These are phyloP conservation scores for Lachancea meyersii DNA, from an alignment of 805 yeast species.

Conservation along the genomic window DNA sequence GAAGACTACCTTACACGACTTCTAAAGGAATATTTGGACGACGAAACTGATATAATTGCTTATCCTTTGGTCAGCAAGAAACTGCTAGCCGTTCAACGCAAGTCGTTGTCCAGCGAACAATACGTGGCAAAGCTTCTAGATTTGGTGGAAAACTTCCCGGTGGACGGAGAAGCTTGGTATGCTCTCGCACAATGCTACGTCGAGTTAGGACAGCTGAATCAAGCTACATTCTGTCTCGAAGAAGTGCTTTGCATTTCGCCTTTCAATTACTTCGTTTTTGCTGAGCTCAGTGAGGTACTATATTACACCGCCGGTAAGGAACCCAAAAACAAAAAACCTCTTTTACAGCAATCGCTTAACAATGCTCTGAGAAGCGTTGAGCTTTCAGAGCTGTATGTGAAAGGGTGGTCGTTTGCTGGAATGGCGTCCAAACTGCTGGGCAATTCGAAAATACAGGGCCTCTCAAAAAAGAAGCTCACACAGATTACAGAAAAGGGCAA, in stretches of 20 bases:
- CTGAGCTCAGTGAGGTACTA: slow-evolving; percentile 22
- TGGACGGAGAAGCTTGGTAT: slow-evolving; percentile 73
- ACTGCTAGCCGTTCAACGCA: slow-evolving; percentile 22
- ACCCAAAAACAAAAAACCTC: slow-evolving; percentile 10
- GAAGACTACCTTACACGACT: slow-evolving; percentile 47
- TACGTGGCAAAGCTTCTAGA: slow-evolving; percentile 16
- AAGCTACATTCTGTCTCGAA: slow-evolving; percentile 59
- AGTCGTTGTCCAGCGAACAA: slow-evolving; percentile 14
- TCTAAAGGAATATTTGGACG: slow-evolving; percentile 44
- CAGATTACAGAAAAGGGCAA: slow-evolving; percentile 31
- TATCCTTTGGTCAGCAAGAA: slow-evolving; percentile 28
- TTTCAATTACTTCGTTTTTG: slow-evolving; percentile 33
- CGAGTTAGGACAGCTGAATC: slow-evolving; percentile 53
- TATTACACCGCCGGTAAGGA: slow-evolving; percentile 20
- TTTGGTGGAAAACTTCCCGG: slow-evolving; percentile 42
- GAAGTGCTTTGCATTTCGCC: slow-evolving; percentile 69
- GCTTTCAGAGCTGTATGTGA: slow-evolving; percentile 56
- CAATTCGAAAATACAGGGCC: slow-evolving; percentile 29
- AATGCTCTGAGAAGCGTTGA: slow-evolving; percentile 70
- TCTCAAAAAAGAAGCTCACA: slow-evolving; percentile 36
- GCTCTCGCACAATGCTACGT: slow-evolving; percentile 67
- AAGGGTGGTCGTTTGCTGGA: slow-evolving; percentile 71
- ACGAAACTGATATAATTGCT: slow-evolving; percentile 35
- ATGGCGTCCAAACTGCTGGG: slow-evolving; percentile 28
- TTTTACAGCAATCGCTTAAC: slow-evolving; percentile 31